Base-by-base conservation (phyloP, 2,329 filamentous ascomycete species). In the Aspergillus oerlinghausenensis region DNA sequence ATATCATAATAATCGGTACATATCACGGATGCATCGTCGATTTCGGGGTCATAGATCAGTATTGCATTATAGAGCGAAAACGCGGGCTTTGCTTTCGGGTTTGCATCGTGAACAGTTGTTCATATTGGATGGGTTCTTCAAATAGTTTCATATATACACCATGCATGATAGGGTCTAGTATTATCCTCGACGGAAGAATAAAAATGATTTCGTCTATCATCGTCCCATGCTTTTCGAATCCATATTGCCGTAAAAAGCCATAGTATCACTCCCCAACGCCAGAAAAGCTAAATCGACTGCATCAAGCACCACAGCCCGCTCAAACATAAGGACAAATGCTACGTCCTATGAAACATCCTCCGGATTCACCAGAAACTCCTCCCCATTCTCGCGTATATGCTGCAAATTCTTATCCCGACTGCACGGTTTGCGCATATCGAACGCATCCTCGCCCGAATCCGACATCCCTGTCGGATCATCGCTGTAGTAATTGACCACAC, bases 371-470 rank as follows among this genome's bases (percentile, higher is more conserved):
- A 84, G 82, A 70, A 90, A 86, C 57, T 85, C 81, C 78, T 94
- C 89, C 19, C 94, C 94, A 65, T 93, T 85, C 54, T 88, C 84
- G 62, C 94, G 84, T 50, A 96, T 82, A 74, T 95, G 90, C 72
- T 89, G 83, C 56, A 82, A 77, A 55, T 87, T 83, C 72, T 82
- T 84, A 76, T 99, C 94, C 68, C 92, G 84, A 74, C 84, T 89
- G 77, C 93, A 85, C 40, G 91, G 85, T 73, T 97, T 97, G 63
- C 94, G 85, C 94, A 99, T 99, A 77, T 99, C 94, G 72, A 90
- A 94, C 19, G 93, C 94, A 78, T 97, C 93, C 74, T 96, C 92
- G 51, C 85, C 84, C 23, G 71, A 69, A 28, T 75, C 73, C 17
- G 78, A 78, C 58, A 82, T 79, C 9, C 81, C 84, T 3, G 85